Percentiles rank a stretch among this genome's conserved stretches.
Conservation (phyloP, 164 flowering plant genomes). For the Vitis rupestris region DNA sequence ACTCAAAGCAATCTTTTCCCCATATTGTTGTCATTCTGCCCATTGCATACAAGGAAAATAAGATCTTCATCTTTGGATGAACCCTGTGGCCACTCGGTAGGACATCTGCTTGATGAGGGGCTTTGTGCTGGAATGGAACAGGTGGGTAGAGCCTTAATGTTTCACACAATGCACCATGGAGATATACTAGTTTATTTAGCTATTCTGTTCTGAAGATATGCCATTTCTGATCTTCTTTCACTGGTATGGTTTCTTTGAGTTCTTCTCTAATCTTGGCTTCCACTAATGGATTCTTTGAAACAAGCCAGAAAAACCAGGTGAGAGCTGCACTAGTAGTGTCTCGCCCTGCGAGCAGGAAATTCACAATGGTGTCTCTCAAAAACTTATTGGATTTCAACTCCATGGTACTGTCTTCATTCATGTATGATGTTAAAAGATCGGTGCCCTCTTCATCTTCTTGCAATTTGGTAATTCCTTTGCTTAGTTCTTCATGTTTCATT, state of each 20-base stretch:
- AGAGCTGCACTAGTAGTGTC: constrained; percentile 40
- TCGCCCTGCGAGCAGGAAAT: constrained; percentile 35
- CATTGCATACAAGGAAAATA: constrained; percentile 35
- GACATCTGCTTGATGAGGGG: constrained; percentile 16
- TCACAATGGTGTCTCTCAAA: constrained; percentile 31
- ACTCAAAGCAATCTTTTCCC: constrained; percentile 53
- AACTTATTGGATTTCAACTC: constrained; percentile 13
- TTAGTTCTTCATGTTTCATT: constrained; percentile 12
- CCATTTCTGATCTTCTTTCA: constrained; percentile 2
- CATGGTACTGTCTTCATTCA: constrained; percentile 6
- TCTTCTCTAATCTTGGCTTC: constrained; percentile 38
- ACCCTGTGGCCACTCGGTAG: constrained; percentile 48
- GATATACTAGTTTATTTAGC: constrained; percentile 2
- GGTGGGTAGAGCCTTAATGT: too few species aligned
- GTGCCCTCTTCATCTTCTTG: constrained; percentile 6
- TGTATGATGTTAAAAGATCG: constrained; percentile 19
- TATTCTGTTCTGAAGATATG: constrained; percentile 19
- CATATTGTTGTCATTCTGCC: constrained; percentile 44
- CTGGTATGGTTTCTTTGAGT: constrained; percentile 6
- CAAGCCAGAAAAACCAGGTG: constrained; percentile 50
- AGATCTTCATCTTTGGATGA: constrained; percentile 15
- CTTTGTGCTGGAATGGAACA: constrained; percentile 28
- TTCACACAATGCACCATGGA: too few species aligned
- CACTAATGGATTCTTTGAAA: constrained; percentile 31
- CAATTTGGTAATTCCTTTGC: neutral